Base-by-base conservation (phyloP, 1,139 yeast species). In the Taiozyma sp. region DNA sequence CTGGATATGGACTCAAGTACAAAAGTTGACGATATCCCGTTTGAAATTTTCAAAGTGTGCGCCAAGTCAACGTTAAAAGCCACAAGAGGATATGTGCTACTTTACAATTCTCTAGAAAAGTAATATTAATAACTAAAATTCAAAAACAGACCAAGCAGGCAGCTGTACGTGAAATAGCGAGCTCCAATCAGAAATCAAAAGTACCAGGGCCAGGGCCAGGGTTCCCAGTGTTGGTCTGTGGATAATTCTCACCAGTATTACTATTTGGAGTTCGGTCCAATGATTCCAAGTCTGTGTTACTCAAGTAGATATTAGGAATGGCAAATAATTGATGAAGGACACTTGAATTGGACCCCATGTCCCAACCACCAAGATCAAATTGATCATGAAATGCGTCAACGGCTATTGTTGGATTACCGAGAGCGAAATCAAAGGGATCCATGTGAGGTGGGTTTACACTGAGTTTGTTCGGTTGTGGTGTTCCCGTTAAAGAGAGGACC, bases 301-400 rank as follows among this genome's bases (percentile, higher is more conserved):
- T 55, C 42, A 57, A 14, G 45, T 55, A 55, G 38, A 57, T 45
- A 27, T 51, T 53, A 6, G 61, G 61, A 12, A 55, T 49, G 12
- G 54, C 53, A 45, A 57, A 56, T 29, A 54, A 46, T 27, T 56
- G 58, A 24, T 56, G 58, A 4, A 57, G 36, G 41, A 56, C 40
- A 16, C 53, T 55, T 2, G 51, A 16, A 19, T 49, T 48, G 10
- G 49, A 45, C 19, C 52, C 52, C 24, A 19, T 9, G 8, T 38
- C 41, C 41, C 41, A 38, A 16, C 24, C 41, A 38, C 24, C 41
- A 22, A 38, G 24, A 10, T 12, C 41, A 2, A 38, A 38, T 23
- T 38, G 41, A 13, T 38, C 41, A 19, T 38, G 22, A 8, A 38
- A 38, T 9, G 24, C 8, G 8, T 9, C 24, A n/a, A 9, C 8